Base-by-base conservation (phyloP, 2,329 filamentous ascomycete species). In the Colletotrichum incanum region DNA sequence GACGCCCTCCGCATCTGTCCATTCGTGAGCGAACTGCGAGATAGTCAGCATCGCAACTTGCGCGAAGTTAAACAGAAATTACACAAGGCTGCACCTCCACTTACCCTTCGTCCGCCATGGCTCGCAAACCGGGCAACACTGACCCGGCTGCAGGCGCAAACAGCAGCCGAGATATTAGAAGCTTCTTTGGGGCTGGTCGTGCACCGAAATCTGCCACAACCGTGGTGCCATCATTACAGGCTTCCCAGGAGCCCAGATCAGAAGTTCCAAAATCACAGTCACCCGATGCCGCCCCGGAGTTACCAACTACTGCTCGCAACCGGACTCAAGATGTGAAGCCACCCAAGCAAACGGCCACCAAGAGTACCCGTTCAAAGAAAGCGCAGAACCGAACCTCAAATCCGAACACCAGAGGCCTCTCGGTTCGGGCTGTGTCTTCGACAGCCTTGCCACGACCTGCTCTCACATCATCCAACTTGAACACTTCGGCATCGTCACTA, bases 81-180 rank as follows among this genome's bases (percentile, higher is more conserved):
- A 23, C 45, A 41, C 59, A 50, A 62, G n/a, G 45, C 45, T 50
- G 45, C 14, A 62, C n/a, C 26, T 28, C 31, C 60, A 49, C 31
- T 31, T 41, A 39, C 14, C 31, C 43, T 41, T 41, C 14, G 39
- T 62, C 52, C 54, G 47, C 45, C 47, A 72, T 72, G 70, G 70
- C 52, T 60, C 70, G 70, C 41, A 58, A 45, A 63, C 55, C 67
- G 23, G 60, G 59, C 54, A 65, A 60, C 52, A 49, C 54, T 39
- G 47, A 34, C 59, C 59, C 64, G 39, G 52, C 67, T 67, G 26
- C 52, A 41, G 58, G 50, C 65, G 54, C 60, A 52, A 69, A 55
- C 45, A 37, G 39, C 31, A 69, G 56, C 47, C 52, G 59, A 39
- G 70, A 72, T 65, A 72, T 72, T 34, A 72, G 70, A n/a, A 55